Conservation (phyloP, 1,139 yeast species). For the Insectozyma bohioensis region DNA sequence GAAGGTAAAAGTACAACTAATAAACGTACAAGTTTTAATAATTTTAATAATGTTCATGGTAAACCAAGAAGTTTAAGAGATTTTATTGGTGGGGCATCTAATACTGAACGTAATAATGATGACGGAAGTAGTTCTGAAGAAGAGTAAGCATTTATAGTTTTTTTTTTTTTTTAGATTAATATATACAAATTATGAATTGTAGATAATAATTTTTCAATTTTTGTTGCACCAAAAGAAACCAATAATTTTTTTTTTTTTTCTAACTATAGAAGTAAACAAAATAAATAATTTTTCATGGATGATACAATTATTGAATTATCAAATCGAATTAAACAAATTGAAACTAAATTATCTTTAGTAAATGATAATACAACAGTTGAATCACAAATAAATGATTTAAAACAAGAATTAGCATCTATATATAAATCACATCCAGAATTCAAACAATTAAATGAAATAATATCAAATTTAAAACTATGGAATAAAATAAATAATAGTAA, state of each 20-base stretch:
- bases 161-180: no score
- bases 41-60: constrained; percentile 10
- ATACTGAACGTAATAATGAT: constrained; percentile 22
- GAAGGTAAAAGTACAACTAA: constrained; percentile 15
- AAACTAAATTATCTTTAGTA: constrained; percentile 1
- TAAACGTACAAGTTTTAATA: constrained; percentile 3
- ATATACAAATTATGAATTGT: neutral
- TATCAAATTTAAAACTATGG: constrained; percentile 20
- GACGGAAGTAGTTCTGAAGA: constrained; percentile 45
- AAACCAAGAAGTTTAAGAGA: constrained; percentile 44
- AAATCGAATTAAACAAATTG: constrained; percentile 5
- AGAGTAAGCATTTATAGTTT: constrained; percentile 19
- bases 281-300: constrained; percentile 6
- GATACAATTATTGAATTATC: constrained; percentile 8
- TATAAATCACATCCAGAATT: constrained; percentile 24
- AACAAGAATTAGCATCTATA: constrained; percentile 15
- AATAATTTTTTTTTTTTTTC: constrained; percentile 1
- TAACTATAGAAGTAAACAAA: no score
- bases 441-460: constrained; percentile 20
- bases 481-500: constrained; percentile 7
- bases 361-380: constrained; percentile 4
- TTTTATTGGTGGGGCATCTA: constrained; percentile 29
- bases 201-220: no score
- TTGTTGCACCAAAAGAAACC: no score
- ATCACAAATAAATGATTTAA: constrained; percentile 8